Percentiles rank a stretch among this genome's conserved stretches.
phyloP scores from a whole-genome alignment of 1,284 basidiomycete species.

The Mycena citricolor region DNA sequence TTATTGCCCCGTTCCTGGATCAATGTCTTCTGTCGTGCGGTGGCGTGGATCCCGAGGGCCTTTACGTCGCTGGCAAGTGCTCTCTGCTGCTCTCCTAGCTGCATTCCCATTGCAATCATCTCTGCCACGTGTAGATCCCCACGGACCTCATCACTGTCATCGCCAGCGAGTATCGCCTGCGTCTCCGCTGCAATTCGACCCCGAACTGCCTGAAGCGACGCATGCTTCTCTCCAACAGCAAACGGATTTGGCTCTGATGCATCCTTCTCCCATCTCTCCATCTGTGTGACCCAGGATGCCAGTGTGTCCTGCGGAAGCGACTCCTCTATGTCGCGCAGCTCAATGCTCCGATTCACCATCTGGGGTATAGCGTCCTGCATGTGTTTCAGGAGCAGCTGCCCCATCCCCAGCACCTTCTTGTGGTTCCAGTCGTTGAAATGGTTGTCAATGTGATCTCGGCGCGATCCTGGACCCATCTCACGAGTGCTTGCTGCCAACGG shows the following conservation, averaged over 20 bases:
- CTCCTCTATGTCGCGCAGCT: background rate
- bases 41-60: background rate
- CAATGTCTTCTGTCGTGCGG: slow-evolving; percentile 5
- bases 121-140: slow-evolving; percentile 3
- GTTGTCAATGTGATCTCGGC: slow-evolving; percentile 28
- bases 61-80: background rate
- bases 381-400: slow-evolving; percentile 7
- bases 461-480: slow-evolving; percentile 31
- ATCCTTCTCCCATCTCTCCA: slow-evolving; percentile 1
- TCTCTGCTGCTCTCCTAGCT: slow-evolving; percentile 8
- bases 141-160: slow-evolving; percentile 1
- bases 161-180: background rate
- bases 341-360: slow-evolving; percentile 9
- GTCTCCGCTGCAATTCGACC: background rate
- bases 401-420: slow-evolving; percentile 25
- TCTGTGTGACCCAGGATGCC: background rate
- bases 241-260: background rate
- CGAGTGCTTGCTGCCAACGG: slow-evolving; percentile 25
- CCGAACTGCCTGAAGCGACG: background rate
- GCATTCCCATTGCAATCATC: slow-evolving; percentile 8
- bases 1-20: slow-evolving; percentile 5
- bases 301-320: background rate
- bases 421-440: slow-evolving; percentile 28
- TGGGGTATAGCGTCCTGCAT: slow-evolving; percentile 4
- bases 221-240: background rate